Percentiles rank a stretch among this genome's conserved stretches.
Conservation (phyloP, 805 yeast species). For the Lachancea meyersii region DNA sequence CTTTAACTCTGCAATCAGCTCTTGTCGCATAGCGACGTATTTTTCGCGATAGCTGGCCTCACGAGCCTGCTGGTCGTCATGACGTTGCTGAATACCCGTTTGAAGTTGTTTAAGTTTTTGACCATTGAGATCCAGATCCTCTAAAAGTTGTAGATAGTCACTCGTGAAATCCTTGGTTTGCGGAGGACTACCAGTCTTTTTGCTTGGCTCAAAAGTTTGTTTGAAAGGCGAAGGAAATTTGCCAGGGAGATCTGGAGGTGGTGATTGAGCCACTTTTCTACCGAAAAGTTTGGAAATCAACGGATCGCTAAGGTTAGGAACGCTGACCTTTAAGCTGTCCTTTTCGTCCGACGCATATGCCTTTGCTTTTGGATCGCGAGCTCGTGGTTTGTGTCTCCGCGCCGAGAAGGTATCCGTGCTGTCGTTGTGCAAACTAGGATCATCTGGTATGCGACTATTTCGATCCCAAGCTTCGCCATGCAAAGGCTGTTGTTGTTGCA, state of each 20-base stretch:
- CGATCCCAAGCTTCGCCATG: background rate
- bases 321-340: slow-evolving; percentile 13
- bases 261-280: slow-evolving; percentile 2
- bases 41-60: slow-evolving; percentile 18
- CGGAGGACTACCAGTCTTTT: background rate
- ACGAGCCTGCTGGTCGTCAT: slow-evolving; percentile 7
- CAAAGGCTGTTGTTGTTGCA: too few species aligned
- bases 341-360: background rate
- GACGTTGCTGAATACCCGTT: slow-evolving; percentile 11
- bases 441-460: background rate
- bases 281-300: slow-evolving; percentile 22
- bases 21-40: slow-evolving; percentile 26
- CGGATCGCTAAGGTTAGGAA: slow-evolving; percentile 21
- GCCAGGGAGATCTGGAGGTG: slow-evolving; percentile 21
- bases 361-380: background rate
- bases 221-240: slow-evolving; percentile 29
- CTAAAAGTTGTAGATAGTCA: slow-evolving; percentile 20
- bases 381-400: slow-evolving; percentile 10
- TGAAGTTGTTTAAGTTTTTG: slow-evolving; percentile 18
- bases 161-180: slow-evolving; percentile 13
- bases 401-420: slow-evolving; percentile 25
- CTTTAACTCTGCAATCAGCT: slow-evolving; percentile 31
- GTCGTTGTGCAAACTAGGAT: too few species aligned
- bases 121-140: slow-evolving; percentile 25
- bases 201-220: background rate